These are phyloP conservation scores for Cladophialophora chaetospira DNA, from an alignment of 2,329 filamentous ascomycete species.

Conservation along the genomic window DNA sequence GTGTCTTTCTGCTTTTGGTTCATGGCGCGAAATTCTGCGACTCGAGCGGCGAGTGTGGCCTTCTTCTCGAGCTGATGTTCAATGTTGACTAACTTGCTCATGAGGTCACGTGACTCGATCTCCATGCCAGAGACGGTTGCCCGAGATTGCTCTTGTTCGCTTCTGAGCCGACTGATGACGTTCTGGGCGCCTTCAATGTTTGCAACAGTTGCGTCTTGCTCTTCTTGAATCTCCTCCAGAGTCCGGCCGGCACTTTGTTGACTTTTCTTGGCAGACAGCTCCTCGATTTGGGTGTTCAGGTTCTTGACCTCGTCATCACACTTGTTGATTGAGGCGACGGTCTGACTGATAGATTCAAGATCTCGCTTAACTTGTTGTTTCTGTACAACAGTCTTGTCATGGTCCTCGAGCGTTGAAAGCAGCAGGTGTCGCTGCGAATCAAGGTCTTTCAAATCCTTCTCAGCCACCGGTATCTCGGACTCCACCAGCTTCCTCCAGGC, in stretches of 20 bases:
- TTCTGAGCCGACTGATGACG: conserved; percentile 65
- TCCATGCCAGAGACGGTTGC: conserved; percentile 71
- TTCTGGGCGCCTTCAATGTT: conserved; percentile 66
- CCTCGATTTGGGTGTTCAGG: conserved; percentile 71
- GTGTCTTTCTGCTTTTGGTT: conserved; percentile 68
- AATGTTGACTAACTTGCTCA: conserved; percentile 70
- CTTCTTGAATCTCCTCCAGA: conserved; percentile 80
- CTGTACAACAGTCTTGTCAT: conserved; percentile 67
- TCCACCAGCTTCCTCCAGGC: conserved; percentile 68
- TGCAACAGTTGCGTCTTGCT: conserved; percentile 68
- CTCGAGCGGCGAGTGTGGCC: conserved; percentile 66
- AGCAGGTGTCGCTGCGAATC: conserved; percentile 64
- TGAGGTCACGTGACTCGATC: conserved; percentile 73
- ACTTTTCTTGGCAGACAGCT: conserved; percentile 74
- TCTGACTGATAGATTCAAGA: conserved; percentile 73
- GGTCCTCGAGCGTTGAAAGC: conserved; percentile 64
- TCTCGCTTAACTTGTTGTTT: conserved; percentile 68
- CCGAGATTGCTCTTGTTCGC: conserved; percentile 71
- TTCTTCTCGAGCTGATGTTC: conserved; percentile 81
- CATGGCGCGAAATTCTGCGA: conserved; percentile 71
- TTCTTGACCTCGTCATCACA: conserved; percentile 71
- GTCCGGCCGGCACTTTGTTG: conserved; percentile 66
- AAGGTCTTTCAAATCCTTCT: conserved; percentile 63
- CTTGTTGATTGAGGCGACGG: conserved; percentile 73
- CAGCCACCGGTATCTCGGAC: conserved; percentile 69